These are phyloP conservation scores for Quercus wislizeni DNA, from an alignment of 306 rosid species.

Conservation along the genomic window DNA sequence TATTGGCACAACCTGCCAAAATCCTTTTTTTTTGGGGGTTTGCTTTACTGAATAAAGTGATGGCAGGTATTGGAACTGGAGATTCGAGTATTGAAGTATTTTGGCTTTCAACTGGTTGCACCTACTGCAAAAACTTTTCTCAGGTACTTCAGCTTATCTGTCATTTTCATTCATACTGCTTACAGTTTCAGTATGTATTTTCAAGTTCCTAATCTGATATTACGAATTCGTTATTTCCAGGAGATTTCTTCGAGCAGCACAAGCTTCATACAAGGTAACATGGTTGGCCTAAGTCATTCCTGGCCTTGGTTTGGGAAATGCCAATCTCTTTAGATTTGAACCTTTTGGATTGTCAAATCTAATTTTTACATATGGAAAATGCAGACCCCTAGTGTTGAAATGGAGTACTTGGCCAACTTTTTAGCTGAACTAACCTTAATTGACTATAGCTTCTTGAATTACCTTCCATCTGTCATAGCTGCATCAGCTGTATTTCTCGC, in stretches of 20 bases:
- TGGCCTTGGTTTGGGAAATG: constrained; percentile 21
- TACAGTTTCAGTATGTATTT: neutral
- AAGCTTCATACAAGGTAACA: constrained; percentile 74
- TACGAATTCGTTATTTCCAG: constrained; percentile 43
- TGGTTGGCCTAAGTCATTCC: constrained; percentile 12
- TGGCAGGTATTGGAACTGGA: constrained; percentile 66
- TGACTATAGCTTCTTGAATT: constrained; percentile 66
- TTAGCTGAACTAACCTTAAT: constrained; percentile 77
- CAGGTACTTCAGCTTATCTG: constrained; percentile 41
- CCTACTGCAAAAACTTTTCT: constrained; percentile 66
- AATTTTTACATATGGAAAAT: constrained; percentile 21
- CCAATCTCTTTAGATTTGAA: constrained; percentile 9
- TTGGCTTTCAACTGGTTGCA: constrained; percentile 54
- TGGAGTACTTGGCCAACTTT: constrained; percentile 85
- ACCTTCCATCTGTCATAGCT: constrained; percentile 79
- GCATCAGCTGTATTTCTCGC: constrained; percentile 95
- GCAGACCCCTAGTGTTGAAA: constrained; percentile 76
- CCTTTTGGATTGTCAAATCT: neutral
- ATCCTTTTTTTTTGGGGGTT: neutral
- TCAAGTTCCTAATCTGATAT: constrained; percentile 17
- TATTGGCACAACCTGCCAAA: constrained; percentile 7
- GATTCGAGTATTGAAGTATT: constrained; percentile 43
- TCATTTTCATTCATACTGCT: neutral
- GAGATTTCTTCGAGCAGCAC: constrained; percentile 93
- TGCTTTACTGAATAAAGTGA: constrained; percentile 22